Conservation (phyloP, 75 land plant genomes). For the Cryptomeria japonica region DNA sequence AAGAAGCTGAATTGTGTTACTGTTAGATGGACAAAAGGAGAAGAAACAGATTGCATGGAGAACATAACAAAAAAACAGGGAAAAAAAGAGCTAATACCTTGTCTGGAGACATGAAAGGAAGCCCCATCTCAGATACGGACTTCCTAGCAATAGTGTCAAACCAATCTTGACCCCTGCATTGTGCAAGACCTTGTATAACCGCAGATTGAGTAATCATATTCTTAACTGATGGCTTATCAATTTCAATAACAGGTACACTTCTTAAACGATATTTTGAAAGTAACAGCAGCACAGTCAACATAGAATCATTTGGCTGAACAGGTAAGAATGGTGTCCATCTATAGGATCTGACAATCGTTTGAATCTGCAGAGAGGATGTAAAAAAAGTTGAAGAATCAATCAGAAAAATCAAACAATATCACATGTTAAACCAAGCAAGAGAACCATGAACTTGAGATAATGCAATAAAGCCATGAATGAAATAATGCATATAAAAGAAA, state of each 20-base stretch:
- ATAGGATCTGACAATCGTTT: conserved; percentile 58
- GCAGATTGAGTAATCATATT: conserved; percentile 92
- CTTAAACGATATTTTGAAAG: conserved; percentile 90
- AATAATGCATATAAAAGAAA: background rate
- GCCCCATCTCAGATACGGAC: conserved; percentile 72
- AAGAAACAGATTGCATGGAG: background rate
- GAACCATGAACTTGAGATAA: background rate
- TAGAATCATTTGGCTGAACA: conserved; percentile 74
- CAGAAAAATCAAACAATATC: background rate
- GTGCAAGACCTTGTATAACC: conserved; percentile 65
- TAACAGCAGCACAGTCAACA: conserved; percentile 81
- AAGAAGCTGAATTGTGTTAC: background rate
- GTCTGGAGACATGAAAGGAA: conserved; percentile 72
- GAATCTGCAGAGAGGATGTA: conserved; percentile 43
- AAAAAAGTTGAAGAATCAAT: background rate
- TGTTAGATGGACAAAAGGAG: background rate
- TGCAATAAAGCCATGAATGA: background rate
- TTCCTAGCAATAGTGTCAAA: conserved; percentile 67
- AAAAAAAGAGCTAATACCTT: conserved; percentile 36
- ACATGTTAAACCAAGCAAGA: background rate
- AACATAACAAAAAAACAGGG: background rate
- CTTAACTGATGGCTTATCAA: conserved; percentile 54
- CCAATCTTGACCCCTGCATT: conserved; percentile 93
- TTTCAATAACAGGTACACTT: conserved; percentile 81
- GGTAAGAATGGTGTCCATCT: conserved; percentile 91